Evolutionary conservation across 2,329 filamentous ascomycete genomes (phyloP), one percentile per base, ranked within the genome.

Genomic region (Claviceps sorghi): DNA sequence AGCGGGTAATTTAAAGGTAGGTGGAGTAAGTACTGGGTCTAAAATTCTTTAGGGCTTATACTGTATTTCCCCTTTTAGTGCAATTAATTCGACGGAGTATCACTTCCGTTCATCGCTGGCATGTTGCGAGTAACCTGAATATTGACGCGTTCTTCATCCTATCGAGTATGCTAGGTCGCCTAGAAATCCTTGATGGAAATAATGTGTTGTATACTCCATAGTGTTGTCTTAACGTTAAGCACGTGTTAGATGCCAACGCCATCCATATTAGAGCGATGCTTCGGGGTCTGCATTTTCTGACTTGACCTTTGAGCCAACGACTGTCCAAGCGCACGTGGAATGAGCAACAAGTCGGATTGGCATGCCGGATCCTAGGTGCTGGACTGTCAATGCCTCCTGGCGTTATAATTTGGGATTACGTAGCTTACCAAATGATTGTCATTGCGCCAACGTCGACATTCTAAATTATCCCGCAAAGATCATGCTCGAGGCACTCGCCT

Each of bases 401-500:
- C 34, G 13, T 15, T 4, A 2, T n/a, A n/a, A 10, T 38, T 38
- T 6, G 8, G 17, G 15, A n/a, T 38, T 6, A 38, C 5, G 2
- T 38, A n/a, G 36, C 36, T 38, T 38, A 38, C 36, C 6, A 38
- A 38, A 38, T 38, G 15, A 38, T 17, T n/a, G 4, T 4, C 26
- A 8, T 26, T 43, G 41, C 26, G 15, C 11, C 26, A 10, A 21
- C 22, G 22, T 26, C 29, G 7, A 45, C 29, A 11, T n/a, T n/a
- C 22, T 45, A 7, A n/a, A n/a, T 13, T 17, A 13, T 10, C 9
- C 15, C 32, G 5, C 11, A 30, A 22, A 54, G 49, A 52, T 63
- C 55, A 66, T 52, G 55, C 59, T 26, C 61, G 59, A 34, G 62
- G 53, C 50, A 55, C 60, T 32, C 62, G 59, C 50, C 61, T 61